phyloP scores from a whole-genome alignment of 495 filamentous ascomycete genomes.

The Podospora pseudocomata region DNA sequence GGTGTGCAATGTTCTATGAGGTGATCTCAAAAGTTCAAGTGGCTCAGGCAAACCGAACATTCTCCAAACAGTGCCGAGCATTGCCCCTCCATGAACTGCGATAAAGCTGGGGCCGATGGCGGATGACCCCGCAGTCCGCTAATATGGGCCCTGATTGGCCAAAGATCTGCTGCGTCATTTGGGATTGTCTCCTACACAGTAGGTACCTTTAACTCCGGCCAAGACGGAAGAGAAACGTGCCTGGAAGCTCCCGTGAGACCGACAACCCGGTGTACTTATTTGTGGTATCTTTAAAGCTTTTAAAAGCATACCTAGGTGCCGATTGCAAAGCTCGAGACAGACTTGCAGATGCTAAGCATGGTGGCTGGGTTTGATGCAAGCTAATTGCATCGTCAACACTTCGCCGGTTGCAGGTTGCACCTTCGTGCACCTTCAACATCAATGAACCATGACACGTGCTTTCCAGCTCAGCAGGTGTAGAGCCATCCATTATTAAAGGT shows the following conservation, averaged over 20 bases:
- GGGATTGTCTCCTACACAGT: background rate
- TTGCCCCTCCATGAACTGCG: constrained; percentile 13
- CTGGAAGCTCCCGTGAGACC: too few species aligned
- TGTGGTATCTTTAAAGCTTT: too few species aligned
- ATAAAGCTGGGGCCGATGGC: constrained; percentile 12
- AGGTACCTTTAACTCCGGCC: background rate
- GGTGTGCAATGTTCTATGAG: background rate
- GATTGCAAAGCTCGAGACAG: background rate
- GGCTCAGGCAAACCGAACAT: background rate
- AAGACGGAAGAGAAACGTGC: background rate
- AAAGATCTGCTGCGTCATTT: background rate
- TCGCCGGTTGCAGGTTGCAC: background rate
- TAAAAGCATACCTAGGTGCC: too few species aligned
- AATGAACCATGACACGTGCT: background rate
- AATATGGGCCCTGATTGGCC: background rate
- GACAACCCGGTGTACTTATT: too few species aligned
- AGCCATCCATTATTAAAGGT: background rate
- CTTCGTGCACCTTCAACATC: background rate
- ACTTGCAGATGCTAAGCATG: too few species aligned
- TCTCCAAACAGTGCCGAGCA: constrained; percentile 2
- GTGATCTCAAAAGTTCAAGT: background rate
- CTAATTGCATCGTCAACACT: background rate
- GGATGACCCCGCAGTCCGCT: constrained; percentile 15
- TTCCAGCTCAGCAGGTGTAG: background rate
- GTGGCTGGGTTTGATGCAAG: background rate